Base-by-base conservation (phyloP, 768 basidiomycete species). In the Lactarius pseudohatsudake region DNA sequence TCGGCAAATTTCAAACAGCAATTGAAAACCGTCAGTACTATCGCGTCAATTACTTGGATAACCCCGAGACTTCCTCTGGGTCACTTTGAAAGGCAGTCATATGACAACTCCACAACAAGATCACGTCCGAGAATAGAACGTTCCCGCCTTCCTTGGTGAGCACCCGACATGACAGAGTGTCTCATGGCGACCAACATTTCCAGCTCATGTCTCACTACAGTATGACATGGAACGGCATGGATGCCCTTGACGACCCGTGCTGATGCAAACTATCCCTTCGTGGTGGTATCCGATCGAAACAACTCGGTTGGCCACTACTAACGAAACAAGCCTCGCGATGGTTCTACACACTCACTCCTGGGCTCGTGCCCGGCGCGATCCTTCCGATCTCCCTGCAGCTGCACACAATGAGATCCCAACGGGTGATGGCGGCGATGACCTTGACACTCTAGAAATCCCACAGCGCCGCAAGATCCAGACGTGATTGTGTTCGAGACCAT, bases 291-390 rank as follows among this genome's bases (percentile, higher is more conserved):
- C 75, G 79, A n/a, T 78, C 78, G 36, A 89, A 91, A 43, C 80
- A 77, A 13, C 84, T 97, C 15, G 96, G 95, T 28, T 96, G 92
- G 13, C 95, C 94, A 8, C 79, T 34, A 34, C 32, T 34, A 34
- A 88, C 91, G 82, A 41, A 18, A 28, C 36, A 81, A 85, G 71
- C 96, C 96, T 72, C 81, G 56, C 89, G 92, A 85, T 40, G 94
- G 96, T 97, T 97, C 72, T 97, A 59, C 96, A 98, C 73, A 86
- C 88, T 55, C 87, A 89, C 59, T 98, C 90, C 72, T 88, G 93
- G 66, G 96, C 94, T 2, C 75, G 77, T 0, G 83, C 89, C 7
- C 70, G 75, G 3, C 87, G 90, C 47, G 70, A 64, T 11, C 62
- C 16, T 1, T 47, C 10, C 9, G 55, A 57, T 36, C 43, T 56